These are phyloP conservation scores for Marsdenia floribunda DNA, from an alignment of 257 asterid species.

Conservation along the genomic window DNA sequence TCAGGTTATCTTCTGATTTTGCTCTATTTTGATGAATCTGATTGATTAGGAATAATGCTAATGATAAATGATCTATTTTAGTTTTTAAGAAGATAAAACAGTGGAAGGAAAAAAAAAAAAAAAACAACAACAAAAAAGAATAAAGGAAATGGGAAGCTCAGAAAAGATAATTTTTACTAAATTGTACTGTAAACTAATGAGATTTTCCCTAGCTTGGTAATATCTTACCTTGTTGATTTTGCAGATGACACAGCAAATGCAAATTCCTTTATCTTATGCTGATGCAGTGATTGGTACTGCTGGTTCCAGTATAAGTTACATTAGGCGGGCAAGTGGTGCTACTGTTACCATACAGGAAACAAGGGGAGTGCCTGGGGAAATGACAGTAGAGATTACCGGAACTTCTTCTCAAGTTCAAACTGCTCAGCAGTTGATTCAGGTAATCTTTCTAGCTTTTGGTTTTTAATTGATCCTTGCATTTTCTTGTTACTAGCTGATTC, in stretches of 20 bases:
- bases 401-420: slow-evolving; percentile 93
- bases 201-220: neutral
- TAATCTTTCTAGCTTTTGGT: slow-evolving; percentile 17
- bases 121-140: neutral
- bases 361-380: slow-evolving; percentile 86
- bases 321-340: slow-evolving; percentile 89
- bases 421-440: slow-evolving; percentile 95
- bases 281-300: slow-evolving; percentile 95
- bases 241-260: slow-evolving; percentile 80
- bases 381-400: slow-evolving; percentile 96
- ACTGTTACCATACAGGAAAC: slow-evolving; percentile 94
- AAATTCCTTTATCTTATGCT: slow-evolving; percentile 83
- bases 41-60: neutral
- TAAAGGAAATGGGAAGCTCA: neutral
- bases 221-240: slow-evolving; percentile 19
- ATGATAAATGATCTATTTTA: neutral
- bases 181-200: neutral
- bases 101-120: neutral
- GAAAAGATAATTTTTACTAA: neutral
- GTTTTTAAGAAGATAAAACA: neutral
- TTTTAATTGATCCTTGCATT: neutral
- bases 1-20: slow-evolving; percentile 46
- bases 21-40: slow-evolving; percentile 6
- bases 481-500: neutral
- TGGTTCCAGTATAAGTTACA: slow-evolving; percentile 90